These are phyloP conservation scores for Takashimella tepidaria DNA, from an alignment of 1,284 basidiomycete species.

Conservation along the genomic window DNA sequence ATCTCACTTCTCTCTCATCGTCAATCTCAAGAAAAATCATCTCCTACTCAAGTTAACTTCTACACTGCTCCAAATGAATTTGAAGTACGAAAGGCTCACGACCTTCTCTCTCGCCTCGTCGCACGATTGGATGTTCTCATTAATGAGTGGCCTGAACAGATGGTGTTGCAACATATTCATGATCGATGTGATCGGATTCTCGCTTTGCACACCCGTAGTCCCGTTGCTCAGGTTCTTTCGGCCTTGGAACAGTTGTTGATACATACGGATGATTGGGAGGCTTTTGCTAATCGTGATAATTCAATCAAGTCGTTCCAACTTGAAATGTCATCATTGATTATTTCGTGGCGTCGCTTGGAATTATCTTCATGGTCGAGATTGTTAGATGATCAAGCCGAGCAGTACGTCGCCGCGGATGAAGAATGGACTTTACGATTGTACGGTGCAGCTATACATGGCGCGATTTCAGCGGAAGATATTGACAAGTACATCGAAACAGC, in stretches of 20 bases:
- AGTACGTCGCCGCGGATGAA: conserved; percentile 60
- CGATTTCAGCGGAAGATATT: conserved; percentile 52
- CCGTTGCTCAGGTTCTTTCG: conserved; percentile 78
- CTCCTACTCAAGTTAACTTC: conserved; percentile 59
- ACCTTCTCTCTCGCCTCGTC: conserved; percentile 55
- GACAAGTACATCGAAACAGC: conserved; percentile 56
- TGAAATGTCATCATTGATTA: conserved; percentile 66
- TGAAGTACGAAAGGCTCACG: conserved; percentile 62
- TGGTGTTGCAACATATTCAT: conserved; percentile 82
- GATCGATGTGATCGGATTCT: conserved; percentile 70
- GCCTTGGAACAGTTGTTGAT: conserved; percentile 79
- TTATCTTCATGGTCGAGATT: conserved; percentile 80
- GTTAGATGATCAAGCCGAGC: conserved; percentile 63
- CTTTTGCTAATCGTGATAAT: conserved; percentile 83
- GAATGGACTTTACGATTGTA: conserved; percentile 93
- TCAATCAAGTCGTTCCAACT: conserved; percentile 66
- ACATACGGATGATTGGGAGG: conserved; percentile 95
- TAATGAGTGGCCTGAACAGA: conserved; percentile 91
- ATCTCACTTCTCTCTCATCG: conserved; percentile 27
- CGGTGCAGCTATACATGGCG: conserved; percentile 67
- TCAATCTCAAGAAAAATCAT: conserved; percentile 44
- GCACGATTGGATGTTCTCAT: conserved; percentile 58
- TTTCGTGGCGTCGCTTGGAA: conserved; percentile 88
- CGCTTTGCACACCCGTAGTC: conserved; percentile 60
- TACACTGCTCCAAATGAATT: conserved; percentile 68